Evolutionary conservation across 768 basidiomycete species (phyloP), one percentile per base, ranked within the genome.

Genomic region (Termitomyces sp.): DNA sequence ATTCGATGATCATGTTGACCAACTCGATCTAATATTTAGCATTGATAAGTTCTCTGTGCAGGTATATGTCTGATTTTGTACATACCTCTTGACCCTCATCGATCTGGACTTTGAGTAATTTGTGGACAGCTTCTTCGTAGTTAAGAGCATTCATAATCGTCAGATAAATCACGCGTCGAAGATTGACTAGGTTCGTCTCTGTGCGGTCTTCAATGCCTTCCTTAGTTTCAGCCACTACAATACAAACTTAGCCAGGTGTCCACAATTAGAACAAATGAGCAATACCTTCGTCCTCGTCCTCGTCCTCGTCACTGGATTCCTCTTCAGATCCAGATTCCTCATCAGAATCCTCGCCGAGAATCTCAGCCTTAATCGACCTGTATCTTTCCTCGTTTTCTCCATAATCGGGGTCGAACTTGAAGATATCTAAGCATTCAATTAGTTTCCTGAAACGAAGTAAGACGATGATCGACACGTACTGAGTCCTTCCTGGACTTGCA

Each of bases 131-230:
- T 86, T 99, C 97, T 74, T 99, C 97, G 71, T 94, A 97, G 73
- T 93, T 95, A 61, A 98, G 82, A 49, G 95, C 94, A 70, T 98
- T 98, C 96, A 98, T 98, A 79, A 98, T 96, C 0, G 97, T 97
- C 65, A 99, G 77, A 72, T 99, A 99, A 72, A 99, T 98, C 29
- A 86, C 84, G 68, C 95, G 86, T 54, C 97, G 88, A 54, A 99
- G 76, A 74, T 98, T 98, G 73, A 98, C 94, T 59, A 98, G 78
- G 71, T 97, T 97, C 15, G 95, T 97, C 72, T 92, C 94, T 0
- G 97, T 98, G 65, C 86, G 86, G 72, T 99, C 97, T 69, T 96
- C 88, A 54, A 99, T 98, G 36, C 88, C 95, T 74, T 91, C 85
- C 70, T 90, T 94, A 3, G 89, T 87, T 63, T 86, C 88, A 0